These are phyloP conservation scores for Plasmodiophora brassicae DNA, from an alignment of 208 protist genomes.

Conservation along the genomic window DNA sequence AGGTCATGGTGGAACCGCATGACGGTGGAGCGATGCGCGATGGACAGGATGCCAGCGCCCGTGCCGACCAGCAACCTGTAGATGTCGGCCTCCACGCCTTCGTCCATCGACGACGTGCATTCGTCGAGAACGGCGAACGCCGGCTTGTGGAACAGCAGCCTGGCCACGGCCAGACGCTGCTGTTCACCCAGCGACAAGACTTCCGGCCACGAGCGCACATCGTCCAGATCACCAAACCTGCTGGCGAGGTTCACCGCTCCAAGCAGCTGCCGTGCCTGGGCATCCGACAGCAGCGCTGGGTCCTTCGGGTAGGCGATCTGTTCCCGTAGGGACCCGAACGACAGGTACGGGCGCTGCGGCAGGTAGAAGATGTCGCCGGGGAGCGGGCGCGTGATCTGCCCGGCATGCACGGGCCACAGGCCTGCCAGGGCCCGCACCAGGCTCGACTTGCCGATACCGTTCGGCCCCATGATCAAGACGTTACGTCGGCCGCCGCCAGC, in stretches of 20 bases:
- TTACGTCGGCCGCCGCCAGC: background rate
- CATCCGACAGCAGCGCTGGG: background rate
- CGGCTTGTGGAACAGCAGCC: slow-evolving; percentile 31
- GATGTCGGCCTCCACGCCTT: slow-evolving; percentile 18
- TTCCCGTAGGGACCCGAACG: slow-evolving; percentile 40
- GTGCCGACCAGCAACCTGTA: background rate
- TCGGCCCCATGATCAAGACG: slow-evolving; percentile 7
- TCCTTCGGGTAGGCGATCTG: slow-evolving; percentile 43
- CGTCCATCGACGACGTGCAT: slow-evolving; percentile 29
- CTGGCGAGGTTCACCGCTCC: background rate
- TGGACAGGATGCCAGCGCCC: background rate
- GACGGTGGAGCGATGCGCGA: background rate
- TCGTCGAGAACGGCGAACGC: slow-evolving; percentile 43
- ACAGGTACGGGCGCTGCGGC: slow-evolving; percentile 45
- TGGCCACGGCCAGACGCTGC: slow-evolving; percentile 29
- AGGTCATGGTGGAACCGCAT: slow-evolving; percentile 14
- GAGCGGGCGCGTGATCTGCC: background rate
- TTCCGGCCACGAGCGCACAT: background rate
- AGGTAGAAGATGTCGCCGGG: slow-evolving; percentile 45
- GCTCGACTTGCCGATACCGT: background rate
- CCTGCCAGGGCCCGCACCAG: background rate
- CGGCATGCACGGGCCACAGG: background rate
- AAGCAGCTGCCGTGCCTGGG: background rate
- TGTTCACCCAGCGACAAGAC: slow-evolving; percentile 33
- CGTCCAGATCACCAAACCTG: background rate